Conservation (phyloP, 2,329 filamentous ascomycete species). For the Penicillium paneum region DNA sequence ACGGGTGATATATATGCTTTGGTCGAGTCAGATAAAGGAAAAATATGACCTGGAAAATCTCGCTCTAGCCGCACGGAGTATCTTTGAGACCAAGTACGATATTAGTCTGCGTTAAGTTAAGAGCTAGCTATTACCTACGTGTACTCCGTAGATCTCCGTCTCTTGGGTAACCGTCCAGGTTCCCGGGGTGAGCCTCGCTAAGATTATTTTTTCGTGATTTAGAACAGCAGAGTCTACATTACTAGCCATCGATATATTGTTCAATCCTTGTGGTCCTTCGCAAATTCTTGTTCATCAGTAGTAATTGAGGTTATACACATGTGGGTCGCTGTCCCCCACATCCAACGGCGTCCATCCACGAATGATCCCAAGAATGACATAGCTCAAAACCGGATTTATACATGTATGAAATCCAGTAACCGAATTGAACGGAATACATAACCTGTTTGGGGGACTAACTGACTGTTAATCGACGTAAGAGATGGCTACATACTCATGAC, state of each 20-base stretch:
- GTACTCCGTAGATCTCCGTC: too few relatives aligned
- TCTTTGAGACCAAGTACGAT: not conserved
- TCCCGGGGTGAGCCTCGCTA: not conserved
- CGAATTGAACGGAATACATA: not conserved
- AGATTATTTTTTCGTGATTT: not conserved
- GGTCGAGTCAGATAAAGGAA: not conserved
- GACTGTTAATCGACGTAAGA: slow-evolving; percentile 29
- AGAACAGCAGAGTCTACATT: not conserved
- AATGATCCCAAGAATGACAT: not conserved
- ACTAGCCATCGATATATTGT: not conserved
- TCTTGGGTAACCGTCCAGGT: not conserved
- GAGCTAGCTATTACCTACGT: not conserved
- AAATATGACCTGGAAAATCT: not conserved
- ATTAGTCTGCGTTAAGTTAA: not conserved
- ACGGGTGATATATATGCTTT: not conserved
- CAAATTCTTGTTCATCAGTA: not conserved
- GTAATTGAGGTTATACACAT: not conserved
- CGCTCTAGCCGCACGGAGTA: not conserved
- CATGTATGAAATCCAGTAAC: not conserved
- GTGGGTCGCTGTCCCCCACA: not conserved
- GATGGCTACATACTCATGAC: slow-evolving; percentile 21
- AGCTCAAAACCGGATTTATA: not conserved
- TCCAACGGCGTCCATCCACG: not conserved
- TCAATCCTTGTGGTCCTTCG: not conserved
- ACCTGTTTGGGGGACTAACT: slow-evolving; percentile 4